phyloP scores from a whole-genome alignment of 805 yeast species.

The Hagleromyces aurorensis region DNA sequence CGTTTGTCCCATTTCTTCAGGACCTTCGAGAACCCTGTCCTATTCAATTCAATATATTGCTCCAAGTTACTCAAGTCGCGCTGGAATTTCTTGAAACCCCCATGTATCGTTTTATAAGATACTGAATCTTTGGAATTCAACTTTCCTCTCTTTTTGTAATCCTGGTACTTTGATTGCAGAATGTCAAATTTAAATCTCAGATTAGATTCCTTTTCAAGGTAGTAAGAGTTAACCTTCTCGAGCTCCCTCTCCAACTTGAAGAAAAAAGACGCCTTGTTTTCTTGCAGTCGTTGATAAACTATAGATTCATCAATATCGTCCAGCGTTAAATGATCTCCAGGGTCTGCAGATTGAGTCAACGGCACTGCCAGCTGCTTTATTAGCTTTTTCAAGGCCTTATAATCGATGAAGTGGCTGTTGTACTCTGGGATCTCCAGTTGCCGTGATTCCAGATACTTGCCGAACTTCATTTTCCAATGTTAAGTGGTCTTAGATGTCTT shows the following conservation, averaged over 20 bases:
- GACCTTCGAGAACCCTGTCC: constrained; percentile 92
- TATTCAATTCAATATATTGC: constrained; percentile 90
- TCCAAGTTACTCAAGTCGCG: constrained; percentile 83
- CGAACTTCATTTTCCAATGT: constrained; percentile 83
- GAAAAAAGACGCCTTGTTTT: constrained; percentile 80
- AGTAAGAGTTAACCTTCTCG: constrained; percentile 91
- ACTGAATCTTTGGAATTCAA: constrained; percentile 56
- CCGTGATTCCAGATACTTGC: constrained; percentile 88
- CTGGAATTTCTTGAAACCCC: constrained; percentile 81
- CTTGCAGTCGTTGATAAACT: constrained; percentile 57
- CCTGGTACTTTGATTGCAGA: constrained; percentile 61
- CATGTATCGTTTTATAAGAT: constrained; percentile 73
- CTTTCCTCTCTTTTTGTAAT: constrained; percentile 37
- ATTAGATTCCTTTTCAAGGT: constrained; percentile 84
- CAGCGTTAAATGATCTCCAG: constrained; percentile 24
- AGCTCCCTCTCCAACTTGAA: constrained; percentile 89
- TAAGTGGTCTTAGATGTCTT: too few relatives aligned
- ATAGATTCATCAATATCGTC: constrained; percentile 33
- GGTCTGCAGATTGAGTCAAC: constrained; percentile 13
- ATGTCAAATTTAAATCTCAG: constrained; percentile 72
- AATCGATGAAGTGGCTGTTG: constrained; percentile 87
- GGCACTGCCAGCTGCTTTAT: constrained; percentile 69
- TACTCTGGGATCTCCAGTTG: constrained; percentile 94
- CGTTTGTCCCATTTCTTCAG: constrained; percentile 97
- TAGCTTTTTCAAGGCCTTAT: constrained; percentile 86